Percentiles rank a stretch among this genome's conserved stretches.
phyloP scores from a whole-genome alignment of 1,139 yeast species.

The Saccharomycopsis crataegensis region DNA sequence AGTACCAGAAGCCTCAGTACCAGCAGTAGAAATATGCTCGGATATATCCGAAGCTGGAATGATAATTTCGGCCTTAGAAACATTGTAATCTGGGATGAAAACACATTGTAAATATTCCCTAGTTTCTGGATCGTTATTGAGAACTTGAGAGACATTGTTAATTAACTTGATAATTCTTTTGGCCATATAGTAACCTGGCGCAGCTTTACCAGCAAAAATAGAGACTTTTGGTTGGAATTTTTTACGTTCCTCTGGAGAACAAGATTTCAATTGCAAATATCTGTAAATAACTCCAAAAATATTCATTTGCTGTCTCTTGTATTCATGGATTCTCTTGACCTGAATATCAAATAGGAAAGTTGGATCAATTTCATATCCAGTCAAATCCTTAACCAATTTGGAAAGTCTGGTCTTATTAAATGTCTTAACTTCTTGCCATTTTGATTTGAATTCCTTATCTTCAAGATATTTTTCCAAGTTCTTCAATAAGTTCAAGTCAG shows the following conservation, averaged over 20 bases:
- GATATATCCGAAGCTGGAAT: constrained; percentile 86
- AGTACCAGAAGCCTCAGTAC: constrained; percentile 96
- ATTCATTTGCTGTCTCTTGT: constrained; percentile 91
- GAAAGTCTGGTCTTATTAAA: constrained; percentile 67
- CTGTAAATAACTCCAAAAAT: constrained; percentile 84
- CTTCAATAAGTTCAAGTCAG: constrained; percentile 62
- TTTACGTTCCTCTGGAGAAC: constrained; percentile 60
- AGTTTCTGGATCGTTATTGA: constrained; percentile 70
- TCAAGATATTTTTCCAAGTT: constrained; percentile 59
- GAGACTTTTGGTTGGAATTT: constrained; percentile 71
- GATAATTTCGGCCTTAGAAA: constrained; percentile 87
- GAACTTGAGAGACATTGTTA: constrained; percentile 72
- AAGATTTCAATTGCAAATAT: constrained; percentile 65
- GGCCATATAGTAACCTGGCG: constrained; percentile 96
- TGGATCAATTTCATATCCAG: constrained; percentile 54
- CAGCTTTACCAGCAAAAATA: constrained; percentile 90
- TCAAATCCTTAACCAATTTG: constrained; percentile 56
- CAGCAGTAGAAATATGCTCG: constrained; percentile 96
- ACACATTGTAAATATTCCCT: constrained; percentile 77
- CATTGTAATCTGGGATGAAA: constrained; percentile 87
- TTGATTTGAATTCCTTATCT: constrained; percentile 57
- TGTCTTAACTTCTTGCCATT: constrained; percentile 68
- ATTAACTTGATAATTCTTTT: constrained; percentile 81
- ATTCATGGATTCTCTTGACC: constrained; percentile 92
- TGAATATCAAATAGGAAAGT: constrained; percentile 70